Evolutionary conservation across 768 basidiomycete species (phyloP), one percentile per base, ranked within the genome.

Genomic region (Sistotremastrum niveocremeum): DNA sequence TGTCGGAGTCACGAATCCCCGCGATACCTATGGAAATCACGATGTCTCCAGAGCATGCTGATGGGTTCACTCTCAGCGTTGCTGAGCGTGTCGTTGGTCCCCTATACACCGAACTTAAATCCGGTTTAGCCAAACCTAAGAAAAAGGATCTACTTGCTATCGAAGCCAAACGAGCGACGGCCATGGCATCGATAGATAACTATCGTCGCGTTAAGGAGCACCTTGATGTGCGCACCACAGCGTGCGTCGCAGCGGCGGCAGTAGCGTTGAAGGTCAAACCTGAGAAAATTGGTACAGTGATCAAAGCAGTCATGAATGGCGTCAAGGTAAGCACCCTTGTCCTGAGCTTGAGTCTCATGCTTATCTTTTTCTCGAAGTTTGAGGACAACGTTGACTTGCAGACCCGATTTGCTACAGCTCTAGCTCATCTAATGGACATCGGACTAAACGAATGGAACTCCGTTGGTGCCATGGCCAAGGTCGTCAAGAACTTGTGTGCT

Each of bases 291-390:
- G 94, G 88, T 54, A 93, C 95, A 0, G 79, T 99, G 41, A 90
- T 99, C 39, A 91, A 93, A 60, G 89, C 87, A 28, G 81, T 98
- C 46, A 98, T 97, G 85, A 94, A 90, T 47, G 88, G 91, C 28
- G 82, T 98, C 68, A 98, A 95, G 77, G 93, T 88, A 44, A 38
- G 74, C 47, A 37, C 5, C 12, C 40, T 41, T 45, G 34, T n/a
- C 11, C 38, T 48, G 33, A 5, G 34, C 34, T 6, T 12, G 29
- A 6, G 31, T 6, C 34, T 29, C 30, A 31, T 11, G 8, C 8
- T 29, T 38, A 37, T 34, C 39, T 41, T 4, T 2, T 7, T 38
- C 9, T 11, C 28, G 32, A 52, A 89, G 86, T 82, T 75, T 51
- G 95, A 99, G 60, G 85, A 87, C 51, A 95, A 93, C 52, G 49